A percentile compares a stretch with the other conserved stretches of the same genome.
phyloP scores from a whole-genome alignment of 1,284 basidiomycete species.

The Cryptococcus sp. region DNA sequence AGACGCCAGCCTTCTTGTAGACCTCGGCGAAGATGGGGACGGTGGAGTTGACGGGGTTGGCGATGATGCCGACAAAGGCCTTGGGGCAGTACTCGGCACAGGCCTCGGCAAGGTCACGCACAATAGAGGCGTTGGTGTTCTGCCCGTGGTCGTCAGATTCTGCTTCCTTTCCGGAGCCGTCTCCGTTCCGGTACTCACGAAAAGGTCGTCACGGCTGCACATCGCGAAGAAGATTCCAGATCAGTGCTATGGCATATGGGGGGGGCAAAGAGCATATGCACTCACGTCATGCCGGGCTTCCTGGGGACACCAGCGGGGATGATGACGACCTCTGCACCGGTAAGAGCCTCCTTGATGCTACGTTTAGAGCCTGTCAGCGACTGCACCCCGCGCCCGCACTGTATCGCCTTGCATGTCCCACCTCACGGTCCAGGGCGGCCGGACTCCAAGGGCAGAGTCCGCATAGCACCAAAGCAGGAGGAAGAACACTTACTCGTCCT shows the following conservation, averaged over 20 bases:
- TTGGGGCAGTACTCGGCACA: constrained; percentile 83
- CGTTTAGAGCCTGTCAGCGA: constrained; percentile 50
- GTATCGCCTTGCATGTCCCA: background rate
- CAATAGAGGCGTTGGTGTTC: constrained; percentile 89
- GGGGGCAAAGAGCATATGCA: constrained; percentile 56
- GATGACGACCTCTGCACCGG: constrained; percentile 82
- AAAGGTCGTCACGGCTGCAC: constrained; percentile 48
- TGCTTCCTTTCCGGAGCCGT: background rate
- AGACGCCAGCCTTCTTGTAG: constrained; percentile 87
- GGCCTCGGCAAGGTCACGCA: constrained; percentile 84
- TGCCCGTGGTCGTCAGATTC: constrained; percentile 1
- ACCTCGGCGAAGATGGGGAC: constrained; percentile 96
- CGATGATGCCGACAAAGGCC: constrained; percentile 91
- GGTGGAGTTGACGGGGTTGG: constrained; percentile 95
- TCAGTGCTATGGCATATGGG: background rate
- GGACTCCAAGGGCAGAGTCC: no score
- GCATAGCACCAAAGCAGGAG: no score
- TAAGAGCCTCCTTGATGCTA: constrained; percentile 77
- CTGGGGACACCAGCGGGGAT: constrained; percentile 97
- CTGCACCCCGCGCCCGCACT: background rate
- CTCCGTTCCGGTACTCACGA: constrained; percentile 29
- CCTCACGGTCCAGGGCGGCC: no score
- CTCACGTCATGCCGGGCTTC: constrained; percentile 83
- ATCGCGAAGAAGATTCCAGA: background rate
- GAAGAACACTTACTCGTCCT: constrained; percentile 45